phyloP scores from a whole-genome alignment of 441 rosid species.

The Gossypium trilobum region DNA sequence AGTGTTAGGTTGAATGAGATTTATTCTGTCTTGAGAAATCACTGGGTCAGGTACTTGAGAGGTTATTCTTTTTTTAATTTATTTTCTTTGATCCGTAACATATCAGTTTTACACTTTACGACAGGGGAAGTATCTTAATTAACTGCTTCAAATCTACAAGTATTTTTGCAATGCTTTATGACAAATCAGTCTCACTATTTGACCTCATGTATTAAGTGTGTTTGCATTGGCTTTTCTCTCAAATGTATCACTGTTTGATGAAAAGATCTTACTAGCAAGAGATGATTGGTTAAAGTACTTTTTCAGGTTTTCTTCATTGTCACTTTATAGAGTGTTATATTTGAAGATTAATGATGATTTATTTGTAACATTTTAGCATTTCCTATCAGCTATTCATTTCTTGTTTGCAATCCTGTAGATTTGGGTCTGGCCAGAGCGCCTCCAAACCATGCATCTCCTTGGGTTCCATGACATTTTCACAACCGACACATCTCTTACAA shows the following conservation, averaged over 20 bases:
- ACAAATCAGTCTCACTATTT: background rate
- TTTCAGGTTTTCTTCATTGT: background rate
- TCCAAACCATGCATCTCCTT: constrained; percentile 72
- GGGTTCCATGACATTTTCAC: constrained; percentile 57
- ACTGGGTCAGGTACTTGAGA: background rate
- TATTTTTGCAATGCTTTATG: background rate
- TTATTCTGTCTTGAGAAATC: background rate
- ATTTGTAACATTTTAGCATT: constrained; percentile 1
- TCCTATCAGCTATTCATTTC: background rate
- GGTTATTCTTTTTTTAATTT: background rate
- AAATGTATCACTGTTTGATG: background rate
- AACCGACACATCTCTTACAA: constrained; percentile 50
- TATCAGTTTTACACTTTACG: background rate
- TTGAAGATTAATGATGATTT: background rate
- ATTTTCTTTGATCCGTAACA: background rate
- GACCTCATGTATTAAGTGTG: background rate
- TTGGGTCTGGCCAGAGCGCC: constrained; percentile 93
- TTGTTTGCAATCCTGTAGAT: constrained; percentile 30
- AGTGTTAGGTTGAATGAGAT: background rate
- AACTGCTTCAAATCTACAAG: background rate
- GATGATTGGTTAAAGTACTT: background rate
- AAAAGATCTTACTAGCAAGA: background rate
- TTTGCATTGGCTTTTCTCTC: background rate
- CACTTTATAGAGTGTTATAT: background rate
- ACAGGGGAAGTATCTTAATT: background rate